Evolutionary conservation across 371 early-diverging fungal species (phyloP), one percentile per base, ranked within the genome.

Genomic region (Lichtheimia corymbifera): DNA sequence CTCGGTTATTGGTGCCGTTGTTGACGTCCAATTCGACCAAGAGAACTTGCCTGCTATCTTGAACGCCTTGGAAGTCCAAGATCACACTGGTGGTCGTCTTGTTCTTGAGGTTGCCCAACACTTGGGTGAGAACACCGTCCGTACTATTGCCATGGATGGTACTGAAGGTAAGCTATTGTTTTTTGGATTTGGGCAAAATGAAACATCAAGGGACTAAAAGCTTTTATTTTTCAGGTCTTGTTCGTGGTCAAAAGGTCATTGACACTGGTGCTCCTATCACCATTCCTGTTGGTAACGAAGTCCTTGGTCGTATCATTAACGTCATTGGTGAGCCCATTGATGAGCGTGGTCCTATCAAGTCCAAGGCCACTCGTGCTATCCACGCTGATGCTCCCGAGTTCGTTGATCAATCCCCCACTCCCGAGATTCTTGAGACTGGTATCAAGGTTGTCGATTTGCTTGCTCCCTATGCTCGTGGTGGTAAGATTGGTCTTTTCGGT

Each of bases 121-220:
- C 77, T 84, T 96, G 80, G 96, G 97, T 73, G 97, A 97, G 83
- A 96, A 96, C 91, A 95, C 96, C 63, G 98, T 97, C 72, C 93
- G 98, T 75, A 95, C 95, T 71, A 97, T 97, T 92, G 98, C 97
- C 80, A 97, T 97, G 97, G 97, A 97, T 88, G 97, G 93, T 79
- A 95, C 93, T 58, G 72, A 74, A 59, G 74, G 68, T 71, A 69
- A 35, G 59, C 22, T 50, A 22, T 22, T 22, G 22, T 22, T 22
- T 22, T 22, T 22, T 22, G 22, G 5, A 35, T 35, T 11, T 1
- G 77, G 93, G 91, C 65, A 55, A 28, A 44, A 60, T 45, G 40
- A 25, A n/a, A 28, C 87, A 18, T 47, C 47, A 5, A 1, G 47
- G n/a, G 1, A 47, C 47, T 47, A 30, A 20, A 15, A 27, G 12